Percentiles rank a stretch among this genome's conserved stretches.
Conservation (phyloP, 208 protist species). For the Acanthamoeba royreba region DNA sequence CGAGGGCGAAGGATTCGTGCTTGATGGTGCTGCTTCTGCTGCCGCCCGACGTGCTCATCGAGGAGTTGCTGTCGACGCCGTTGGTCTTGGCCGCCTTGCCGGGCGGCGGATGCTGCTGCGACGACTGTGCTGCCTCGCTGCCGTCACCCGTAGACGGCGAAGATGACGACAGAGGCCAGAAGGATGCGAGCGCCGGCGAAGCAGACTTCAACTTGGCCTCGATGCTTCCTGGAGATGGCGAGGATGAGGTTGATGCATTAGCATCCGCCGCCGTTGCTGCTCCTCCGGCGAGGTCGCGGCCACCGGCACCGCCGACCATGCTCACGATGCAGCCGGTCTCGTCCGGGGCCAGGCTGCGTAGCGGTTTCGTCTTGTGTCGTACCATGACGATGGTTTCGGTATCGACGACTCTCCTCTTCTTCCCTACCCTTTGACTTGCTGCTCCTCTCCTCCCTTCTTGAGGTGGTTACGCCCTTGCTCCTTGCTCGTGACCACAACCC, state of each 20-base stretch:
- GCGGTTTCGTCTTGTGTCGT: conserved; percentile 4
- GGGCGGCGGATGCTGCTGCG: neutral
- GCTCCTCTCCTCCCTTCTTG: neutral
- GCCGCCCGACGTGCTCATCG: neutral
- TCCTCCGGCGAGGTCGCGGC: neutral
- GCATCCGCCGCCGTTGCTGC: neutral
- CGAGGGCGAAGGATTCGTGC: neutral
- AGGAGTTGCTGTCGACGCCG: neutral
- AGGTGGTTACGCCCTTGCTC: neutral
- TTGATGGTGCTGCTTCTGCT: neutral
- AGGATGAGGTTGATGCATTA: neutral
- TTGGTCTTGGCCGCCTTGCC: neutral
- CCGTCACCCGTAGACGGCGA: neutral
- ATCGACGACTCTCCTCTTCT: neutral
- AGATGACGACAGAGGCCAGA: too few relatives aligned
- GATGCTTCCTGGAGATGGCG: neutral
- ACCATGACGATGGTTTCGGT: neutral
- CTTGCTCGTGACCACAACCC: too few relatives aligned
- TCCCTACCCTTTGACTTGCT: neutral
- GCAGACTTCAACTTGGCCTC: neutral
- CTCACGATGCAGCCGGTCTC: neutral
- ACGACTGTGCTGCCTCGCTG: neutral
- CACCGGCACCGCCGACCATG: neutral
- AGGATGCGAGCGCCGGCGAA: neutral
- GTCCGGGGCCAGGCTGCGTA: neutral